Evolutionary conservation across 1,139 yeast genomes (phyloP), one percentile per base, ranked within the genome.

Genomic region (Yamadazyma trypodendri): DNA sequence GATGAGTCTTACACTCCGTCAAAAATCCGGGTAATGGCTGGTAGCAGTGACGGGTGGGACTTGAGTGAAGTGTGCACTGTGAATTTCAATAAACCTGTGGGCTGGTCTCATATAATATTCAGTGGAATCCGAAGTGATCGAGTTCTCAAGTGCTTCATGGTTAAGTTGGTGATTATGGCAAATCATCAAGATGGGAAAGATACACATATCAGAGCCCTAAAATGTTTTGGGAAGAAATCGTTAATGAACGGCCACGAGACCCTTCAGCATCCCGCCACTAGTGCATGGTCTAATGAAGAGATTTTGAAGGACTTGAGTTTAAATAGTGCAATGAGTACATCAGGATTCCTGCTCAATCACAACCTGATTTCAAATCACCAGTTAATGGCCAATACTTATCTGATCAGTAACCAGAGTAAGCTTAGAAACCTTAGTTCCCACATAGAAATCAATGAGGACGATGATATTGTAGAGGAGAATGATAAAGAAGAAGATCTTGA

Each of bases 111-210:
- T 50, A 66, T 90, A 10, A 72, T 74, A 3, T 83, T 89, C 57
- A 77, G 77, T 38, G 80, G 82, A 5, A 72, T 77, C 3, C 61
- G 89, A 37, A 66, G 64, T 29, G 80, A 68, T 47, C 80, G 77
- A 1, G 76, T 82, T 0, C 62, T 90, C 39, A 83, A 85, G 50
- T 81, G 96, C 42, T 87, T 84, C 51, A 69, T 83, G 50, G 62
- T 92, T 6, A 78, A 88, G 45, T 55, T 94, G 20, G 63, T 76
- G n/a, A 74, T 94, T 18, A 65, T 81, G 21, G 77, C 88, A 1
- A 94, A 92, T 54, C 97, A 89, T 53, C 97, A 90, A 55, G 92
- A 88, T 56, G 99, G 99, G 32, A 92, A 92, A 55, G 99, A 94
- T 59, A 84, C 96, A 2, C 97, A 89, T 57, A 69, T 94, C 6